phyloP scores from a whole-genome alignment of 352 stramenopile species.

The Globisporangium irregulare region DNA sequence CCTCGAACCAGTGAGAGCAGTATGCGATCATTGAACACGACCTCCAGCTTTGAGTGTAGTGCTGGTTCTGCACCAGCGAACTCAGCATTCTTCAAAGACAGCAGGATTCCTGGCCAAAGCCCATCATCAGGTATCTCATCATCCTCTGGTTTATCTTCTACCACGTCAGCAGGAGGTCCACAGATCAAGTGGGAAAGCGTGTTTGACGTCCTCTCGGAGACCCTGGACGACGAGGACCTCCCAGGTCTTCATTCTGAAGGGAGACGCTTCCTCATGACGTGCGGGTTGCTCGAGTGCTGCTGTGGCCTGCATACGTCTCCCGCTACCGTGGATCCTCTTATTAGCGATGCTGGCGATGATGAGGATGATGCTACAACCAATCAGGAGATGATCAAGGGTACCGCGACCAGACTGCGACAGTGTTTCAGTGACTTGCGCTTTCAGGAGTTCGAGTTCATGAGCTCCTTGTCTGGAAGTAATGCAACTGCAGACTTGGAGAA shows the following conservation, averaged over 20 bases:
- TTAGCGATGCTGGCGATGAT: background rate
- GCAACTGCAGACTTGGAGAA: background rate
- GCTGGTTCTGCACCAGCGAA: background rate
- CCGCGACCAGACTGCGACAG: slow-evolving; percentile 8
- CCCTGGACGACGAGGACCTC: slow-evolving; percentile 4
- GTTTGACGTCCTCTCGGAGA: slow-evolving; percentile 15
- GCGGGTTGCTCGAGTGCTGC: slow-evolving; percentile 6
- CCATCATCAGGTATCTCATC: background rate
- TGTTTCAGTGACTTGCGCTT: slow-evolving; percentile 17
- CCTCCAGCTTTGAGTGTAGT: background rate
- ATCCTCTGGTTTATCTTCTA: background rate
- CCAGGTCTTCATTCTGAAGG: background rate
- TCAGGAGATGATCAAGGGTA: background rate
- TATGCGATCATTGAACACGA: background rate
- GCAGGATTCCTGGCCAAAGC: background rate
- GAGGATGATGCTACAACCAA: background rate
- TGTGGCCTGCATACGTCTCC: background rate
- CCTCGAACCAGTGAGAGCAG: background rate
- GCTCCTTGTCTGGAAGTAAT: slow-evolving; percentile 2
- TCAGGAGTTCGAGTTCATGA: slow-evolving; percentile 18
- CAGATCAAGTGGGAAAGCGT: slow-evolving; percentile 12
- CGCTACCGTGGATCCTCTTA: background rate
- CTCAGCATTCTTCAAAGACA: slow-evolving; percentile 1
- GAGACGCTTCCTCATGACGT: slow-evolving; percentile 10
- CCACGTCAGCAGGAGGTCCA: background rate